These are phyloP conservation scores for Alternaria angustiovoidea DNA, from an alignment of 2,329 filamentous ascomycete genomes.

Conservation along the genomic window DNA sequence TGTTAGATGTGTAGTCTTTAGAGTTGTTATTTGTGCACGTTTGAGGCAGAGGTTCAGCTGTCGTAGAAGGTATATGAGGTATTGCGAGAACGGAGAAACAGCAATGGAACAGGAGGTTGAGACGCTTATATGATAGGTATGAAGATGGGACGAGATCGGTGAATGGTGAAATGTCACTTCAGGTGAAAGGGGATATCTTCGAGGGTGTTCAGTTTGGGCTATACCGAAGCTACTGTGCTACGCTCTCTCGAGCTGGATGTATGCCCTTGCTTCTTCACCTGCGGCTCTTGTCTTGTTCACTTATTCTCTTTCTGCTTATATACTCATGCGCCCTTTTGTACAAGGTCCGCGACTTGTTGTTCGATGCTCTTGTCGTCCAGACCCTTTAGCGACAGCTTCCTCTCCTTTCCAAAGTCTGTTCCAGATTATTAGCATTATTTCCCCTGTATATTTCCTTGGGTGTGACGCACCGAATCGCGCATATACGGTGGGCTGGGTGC, in stretches of 20 bases:
- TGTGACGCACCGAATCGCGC: conserved; percentile 82
- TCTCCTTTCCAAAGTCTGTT: conserved; percentile 72
- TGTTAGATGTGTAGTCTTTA: not conserved
- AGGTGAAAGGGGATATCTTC: not conserved
- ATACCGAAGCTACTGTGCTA: conserved; percentile 1
- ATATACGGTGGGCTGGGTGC: conserved; percentile 84
- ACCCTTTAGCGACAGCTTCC: conserved; percentile 69
- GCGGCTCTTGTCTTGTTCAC: not conserved
- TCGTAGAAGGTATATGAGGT: not conserved
- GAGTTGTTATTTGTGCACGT: not conserved
- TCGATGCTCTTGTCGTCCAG: conserved; percentile 76
- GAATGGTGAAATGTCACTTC: not conserved
- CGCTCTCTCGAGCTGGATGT: not conserved
- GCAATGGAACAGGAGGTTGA: not conserved
- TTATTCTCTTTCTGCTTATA: not conserved
- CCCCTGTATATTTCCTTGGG: not conserved
- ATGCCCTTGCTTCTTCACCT: not conserved
- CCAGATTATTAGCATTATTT: not conserved
- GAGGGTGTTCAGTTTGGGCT: not conserved
- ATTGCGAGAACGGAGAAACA: not conserved
- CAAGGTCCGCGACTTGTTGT: conserved; percentile 69
- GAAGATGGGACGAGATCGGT: not conserved
- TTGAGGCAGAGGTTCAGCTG: not conserved
- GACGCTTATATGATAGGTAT: not conserved
- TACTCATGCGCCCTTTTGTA: conserved; percentile 53